A percentile compares a stretch with the other conserved stretches of the same genome.
phyloP scores from a whole-genome alignment of 306 rosid genomes.

The Neltuma alba region DNA sequence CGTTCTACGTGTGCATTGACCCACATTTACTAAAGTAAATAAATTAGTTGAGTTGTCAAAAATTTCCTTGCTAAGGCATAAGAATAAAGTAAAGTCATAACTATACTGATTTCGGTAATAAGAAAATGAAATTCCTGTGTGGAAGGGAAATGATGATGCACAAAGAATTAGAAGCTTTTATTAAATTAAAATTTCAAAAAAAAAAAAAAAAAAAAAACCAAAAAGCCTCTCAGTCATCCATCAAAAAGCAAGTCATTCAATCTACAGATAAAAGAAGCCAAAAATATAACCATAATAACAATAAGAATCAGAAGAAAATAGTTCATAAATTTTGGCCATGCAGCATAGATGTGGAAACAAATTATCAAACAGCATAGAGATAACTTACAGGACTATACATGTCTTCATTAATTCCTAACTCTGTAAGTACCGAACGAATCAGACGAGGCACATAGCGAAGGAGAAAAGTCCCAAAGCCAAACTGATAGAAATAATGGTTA shows the following conservation, averaged over 20 bases:
- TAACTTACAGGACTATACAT: slow-evolving; percentile 94
- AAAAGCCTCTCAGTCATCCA: not conserved
- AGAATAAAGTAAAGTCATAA: not conserved
- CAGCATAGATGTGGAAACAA: slow-evolving; percentile 30
- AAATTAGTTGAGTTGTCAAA: not conserved
- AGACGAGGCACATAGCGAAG: slow-evolving; percentile 75
- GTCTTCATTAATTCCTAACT: slow-evolving; percentile 84
- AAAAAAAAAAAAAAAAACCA: not conserved
- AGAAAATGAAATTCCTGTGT: not conserved
- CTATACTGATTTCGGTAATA: not conserved
- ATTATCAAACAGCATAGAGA: slow-evolving; percentile 42
- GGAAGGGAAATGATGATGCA: not conserved
- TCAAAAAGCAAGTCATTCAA: slow-evolving; percentile 8
- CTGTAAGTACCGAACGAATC: slow-evolving; percentile 58
- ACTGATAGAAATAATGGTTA: slow-evolving; percentile 51
- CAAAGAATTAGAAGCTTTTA: not conserved
- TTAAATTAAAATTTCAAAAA: not conserved
- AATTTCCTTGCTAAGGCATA: not conserved
- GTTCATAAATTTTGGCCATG: slow-evolving; percentile 3
- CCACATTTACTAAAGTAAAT: not conserved
- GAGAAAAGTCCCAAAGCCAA: slow-evolving; percentile 80
- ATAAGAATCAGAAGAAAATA: slow-evolving; percentile 3
- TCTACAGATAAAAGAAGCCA: slow-evolving; percentile 20
- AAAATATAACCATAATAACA: slow-evolving; percentile 27
- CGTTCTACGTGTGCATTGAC: not conserved